Evolutionary conservation across 352 stramenopile species (phyloP).

Genomic region (Phytophthora constricta): DNA sequence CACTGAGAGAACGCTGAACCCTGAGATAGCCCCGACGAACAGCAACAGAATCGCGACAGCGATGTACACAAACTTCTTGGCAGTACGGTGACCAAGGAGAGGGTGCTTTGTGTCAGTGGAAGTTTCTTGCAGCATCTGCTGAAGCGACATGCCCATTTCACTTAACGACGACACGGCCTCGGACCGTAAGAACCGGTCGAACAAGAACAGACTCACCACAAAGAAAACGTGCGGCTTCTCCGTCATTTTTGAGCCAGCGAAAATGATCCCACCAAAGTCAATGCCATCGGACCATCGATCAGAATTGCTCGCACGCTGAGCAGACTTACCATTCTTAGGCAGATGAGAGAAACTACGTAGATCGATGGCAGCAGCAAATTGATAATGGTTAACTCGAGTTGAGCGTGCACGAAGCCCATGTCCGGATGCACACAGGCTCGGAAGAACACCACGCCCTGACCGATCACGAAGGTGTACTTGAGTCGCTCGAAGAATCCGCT

Average conservation of each 20-base stretch:
- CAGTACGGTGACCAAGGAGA: constrained; percentile 56
- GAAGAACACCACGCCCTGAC: constrained; percentile 82
- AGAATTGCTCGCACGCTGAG: constrained; percentile 55
- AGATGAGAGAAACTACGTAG: constrained; percentile 86
- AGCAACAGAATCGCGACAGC: constrained; percentile 67
- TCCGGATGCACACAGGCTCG: constrained; percentile 78
- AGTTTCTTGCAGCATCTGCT: constrained; percentile 73
- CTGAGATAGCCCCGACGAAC: constrained; percentile 73
- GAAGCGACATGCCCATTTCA: constrained; percentile 56
- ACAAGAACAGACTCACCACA: constrained; percentile 80
- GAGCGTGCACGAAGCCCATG: constrained; percentile 89
- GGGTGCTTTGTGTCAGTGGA: constrained; percentile 47
- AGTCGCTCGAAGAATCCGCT: constrained; percentile 76
- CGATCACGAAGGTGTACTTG: constrained; percentile 84
- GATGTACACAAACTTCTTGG: constrained; percentile 73
- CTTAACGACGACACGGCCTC: constrained; percentile 56
- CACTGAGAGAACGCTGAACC: constrained; percentile 78
- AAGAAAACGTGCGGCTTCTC: constrained; percentile 79
- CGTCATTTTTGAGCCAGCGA: constrained; percentile 76
- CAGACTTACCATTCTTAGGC: constrained; percentile 73
- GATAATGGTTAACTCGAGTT: constrained; percentile 90
- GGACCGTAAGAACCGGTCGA: constrained; percentile 70
- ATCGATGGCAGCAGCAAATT: constrained; percentile 87
- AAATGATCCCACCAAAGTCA: constrained; percentile 56
- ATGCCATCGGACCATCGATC: constrained; percentile 60